Base-by-base conservation (phyloP, 768 basidiomycete genomes). In the Lactarius vividus region DNA sequence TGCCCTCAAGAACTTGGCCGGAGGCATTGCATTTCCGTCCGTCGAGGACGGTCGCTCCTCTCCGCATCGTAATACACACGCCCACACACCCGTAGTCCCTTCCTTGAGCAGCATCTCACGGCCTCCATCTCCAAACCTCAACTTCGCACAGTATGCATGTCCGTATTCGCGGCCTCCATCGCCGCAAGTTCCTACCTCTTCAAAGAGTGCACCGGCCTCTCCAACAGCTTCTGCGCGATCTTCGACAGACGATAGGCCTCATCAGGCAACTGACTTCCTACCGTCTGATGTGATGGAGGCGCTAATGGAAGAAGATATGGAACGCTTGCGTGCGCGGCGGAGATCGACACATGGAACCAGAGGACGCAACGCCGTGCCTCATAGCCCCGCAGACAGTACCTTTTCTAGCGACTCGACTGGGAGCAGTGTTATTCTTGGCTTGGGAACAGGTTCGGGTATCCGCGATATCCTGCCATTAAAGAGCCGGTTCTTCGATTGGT, bases 401-500 rank as follows among this genome's bases (percentile, higher is more conserved):
- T 91, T 89, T 74, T 91, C 91, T 1, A 82, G 86, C 70, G 91
- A 92, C 67, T 91, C 89, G 0, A 80, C 75, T n/a, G 79, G 77
- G 53, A 87, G 82, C 68, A 88, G 85, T 66, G 83, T 92, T 26
- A 87, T 89, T 20, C 79, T 92, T 28, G 91, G 91, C 4, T 75
- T 92, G 33, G 91, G 91, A 4, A 92, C 92, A 11, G 91, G 92
- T 28, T 80, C 84, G 11, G 90, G 90, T 10, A 88, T 95, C 63
- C 84, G 90, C 64, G 91, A 96, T 75, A 85, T 90, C 2, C 75
- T 98, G 68, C 97, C 97, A 0, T 76, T 99, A 72, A 94, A 92
- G 77, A 96, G 94, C 73, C 82, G 85, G 10, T 96, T 92, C 78
- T 99, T 89, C 73, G 96, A 98, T 73, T 98, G 94, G 92, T 94